Conservation (phyloP, 2,329 filamentous ascomycete genomes). For the Didymella pomorum region DNA sequence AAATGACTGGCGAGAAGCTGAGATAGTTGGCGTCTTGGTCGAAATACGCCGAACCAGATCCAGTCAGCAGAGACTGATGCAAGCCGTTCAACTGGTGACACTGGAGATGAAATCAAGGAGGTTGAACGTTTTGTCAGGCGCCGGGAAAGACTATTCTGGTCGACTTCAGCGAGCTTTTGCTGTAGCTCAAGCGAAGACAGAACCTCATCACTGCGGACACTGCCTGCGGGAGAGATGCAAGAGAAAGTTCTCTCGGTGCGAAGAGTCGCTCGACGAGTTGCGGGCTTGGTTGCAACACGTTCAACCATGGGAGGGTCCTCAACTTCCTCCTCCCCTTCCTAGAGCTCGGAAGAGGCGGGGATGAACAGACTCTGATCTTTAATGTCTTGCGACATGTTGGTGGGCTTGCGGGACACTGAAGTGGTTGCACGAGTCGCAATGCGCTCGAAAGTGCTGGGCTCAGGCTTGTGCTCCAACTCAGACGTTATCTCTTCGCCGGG, state of each 20-base stretch:
- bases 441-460: not conserved
- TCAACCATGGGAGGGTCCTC: conserved; percentile 1
- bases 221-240: not conserved
- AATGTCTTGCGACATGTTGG: not conserved
- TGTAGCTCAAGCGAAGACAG: not conserved
- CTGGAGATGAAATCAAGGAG: not conserved
- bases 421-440: not conserved
- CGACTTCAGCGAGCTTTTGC: not conserved
- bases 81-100: not conserved
- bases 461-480: not conserved
- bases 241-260: not conserved
- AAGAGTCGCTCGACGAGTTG: not conserved
- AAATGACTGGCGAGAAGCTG: not conserved
- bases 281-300: not conserved
- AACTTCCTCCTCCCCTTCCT: conserved; percentile 12
- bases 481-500: not conserved
- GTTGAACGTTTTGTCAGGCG: not conserved
- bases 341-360: conserved; percentile 10
- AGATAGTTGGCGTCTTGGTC: not conserved
- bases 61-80: not conserved
- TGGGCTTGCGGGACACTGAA: not conserved
- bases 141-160: not conserved
- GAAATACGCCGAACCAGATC: not conserved
- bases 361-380: conserved; percentile 16
- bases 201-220: not conserved